phyloP scores from a whole-genome alignment of 176 grass and related monocot genomes.

The Chrysopogon serrulatus region DNA sequence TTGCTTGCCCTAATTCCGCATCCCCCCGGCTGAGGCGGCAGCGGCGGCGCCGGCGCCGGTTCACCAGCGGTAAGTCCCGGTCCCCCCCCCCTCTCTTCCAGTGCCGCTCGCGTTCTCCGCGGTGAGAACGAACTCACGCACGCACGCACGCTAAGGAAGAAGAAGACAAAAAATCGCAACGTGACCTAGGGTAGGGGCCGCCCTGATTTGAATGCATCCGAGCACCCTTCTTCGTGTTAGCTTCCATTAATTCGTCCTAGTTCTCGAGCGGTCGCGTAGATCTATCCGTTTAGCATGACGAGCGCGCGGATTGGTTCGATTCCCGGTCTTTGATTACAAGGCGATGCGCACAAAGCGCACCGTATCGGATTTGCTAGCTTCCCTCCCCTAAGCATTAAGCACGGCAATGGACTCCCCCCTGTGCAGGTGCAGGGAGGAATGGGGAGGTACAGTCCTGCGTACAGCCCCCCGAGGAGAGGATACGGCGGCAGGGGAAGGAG shows the following conservation, averaged over 20 bases:
- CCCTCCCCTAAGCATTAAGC: background rate
- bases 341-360: background rate
- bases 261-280: background rate
- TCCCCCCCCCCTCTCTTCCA: background rate
- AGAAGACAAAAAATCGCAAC: background rate
- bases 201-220: background rate
- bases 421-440: slow-evolving; percentile 28
- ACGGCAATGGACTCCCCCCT: background rate
- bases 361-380: background rate
- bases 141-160: background rate
- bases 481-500: slow-evolving; percentile 41
- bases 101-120: background rate
- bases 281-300: background rate
- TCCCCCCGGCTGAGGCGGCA: background rate
- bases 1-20: background rate
- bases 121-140: too few species aligned
- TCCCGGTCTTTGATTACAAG: background rate
- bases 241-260: background rate
- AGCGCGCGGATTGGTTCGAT: background rate
- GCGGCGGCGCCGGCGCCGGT: background rate
- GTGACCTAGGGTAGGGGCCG: background rate
- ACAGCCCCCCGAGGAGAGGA: slow-evolving; percentile 61
- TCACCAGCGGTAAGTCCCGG: background rate
- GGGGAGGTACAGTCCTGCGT: slow-evolving; percentile 67
- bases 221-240: background rate